Conservation (phyloP, 345 rosid genomes). For the Eutrema japonicum region DNA sequence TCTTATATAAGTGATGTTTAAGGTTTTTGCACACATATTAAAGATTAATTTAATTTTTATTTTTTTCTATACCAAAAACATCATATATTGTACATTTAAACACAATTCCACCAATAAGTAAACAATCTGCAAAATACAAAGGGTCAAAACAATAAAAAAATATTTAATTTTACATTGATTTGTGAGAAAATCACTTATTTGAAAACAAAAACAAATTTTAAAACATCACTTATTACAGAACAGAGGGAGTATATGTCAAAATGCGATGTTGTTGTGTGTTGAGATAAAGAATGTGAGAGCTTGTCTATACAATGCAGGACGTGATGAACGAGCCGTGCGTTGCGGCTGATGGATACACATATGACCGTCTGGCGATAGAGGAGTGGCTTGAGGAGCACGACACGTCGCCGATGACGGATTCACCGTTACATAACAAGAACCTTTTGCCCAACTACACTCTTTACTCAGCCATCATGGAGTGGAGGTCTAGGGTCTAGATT, state of each 20-base stretch:
- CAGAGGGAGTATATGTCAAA: background rate
- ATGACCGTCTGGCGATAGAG: conserved; percentile 75
- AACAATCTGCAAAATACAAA: too few relatives aligned
- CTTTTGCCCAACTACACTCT: conserved; percentile 79
- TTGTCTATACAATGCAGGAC: conserved; percentile 52
- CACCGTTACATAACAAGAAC: conserved; percentile 54
- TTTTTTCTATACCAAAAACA: too few relatives aligned
- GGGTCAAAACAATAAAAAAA: too few relatives aligned
- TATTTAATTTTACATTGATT: too few relatives aligned
- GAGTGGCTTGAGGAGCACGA: conserved; percentile 72
- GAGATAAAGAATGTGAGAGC: conserved; percentile 9
- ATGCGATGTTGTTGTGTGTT: background rate
- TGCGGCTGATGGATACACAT: conserved; percentile 89
- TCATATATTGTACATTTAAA: too few relatives aligned
- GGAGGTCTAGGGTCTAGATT: conserved; percentile 71
- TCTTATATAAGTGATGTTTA: too few relatives aligned
- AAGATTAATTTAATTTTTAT: too few relatives aligned
- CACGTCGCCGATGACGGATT: conserved; percentile 72
- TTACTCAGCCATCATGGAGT: conserved; percentile 70
- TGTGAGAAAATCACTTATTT: too few relatives aligned
- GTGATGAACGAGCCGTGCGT: conserved; percentile 87
- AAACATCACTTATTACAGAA: too few relatives aligned
- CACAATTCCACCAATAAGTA: too few relatives aligned
- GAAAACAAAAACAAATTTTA: too few relatives aligned
- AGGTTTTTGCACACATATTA: too few relatives aligned